Evolutionary conservation across 139 green algal species (phyloP).

Genomic region (Coelastrella sp.): DNA sequence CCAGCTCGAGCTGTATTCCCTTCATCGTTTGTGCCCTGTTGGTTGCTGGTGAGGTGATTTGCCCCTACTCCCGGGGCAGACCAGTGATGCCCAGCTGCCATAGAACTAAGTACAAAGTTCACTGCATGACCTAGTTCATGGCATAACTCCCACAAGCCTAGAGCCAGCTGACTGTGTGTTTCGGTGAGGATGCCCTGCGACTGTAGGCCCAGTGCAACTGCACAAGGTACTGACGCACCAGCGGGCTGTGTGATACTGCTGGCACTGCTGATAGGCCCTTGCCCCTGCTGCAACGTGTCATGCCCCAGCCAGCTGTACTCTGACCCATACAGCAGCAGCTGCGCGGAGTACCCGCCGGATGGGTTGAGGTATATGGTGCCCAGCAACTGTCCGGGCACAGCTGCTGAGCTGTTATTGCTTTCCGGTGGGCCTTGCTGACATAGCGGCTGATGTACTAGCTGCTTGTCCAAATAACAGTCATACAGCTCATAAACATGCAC

Average conservation of each 20-base stretch:
- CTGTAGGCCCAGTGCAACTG: slow-evolving; percentile 25
- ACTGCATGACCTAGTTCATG: slow-evolving; percentile 46
- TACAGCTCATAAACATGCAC: slow-evolving; percentile 24
- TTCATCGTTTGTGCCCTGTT: too few relatives aligned
- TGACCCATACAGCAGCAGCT: slow-evolving; percentile 22
- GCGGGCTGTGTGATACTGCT: neutral
- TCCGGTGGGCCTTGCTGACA: neutral
- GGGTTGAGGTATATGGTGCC: slow-evolving; percentile 22
- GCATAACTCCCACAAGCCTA: slow-evolving; percentile 40
- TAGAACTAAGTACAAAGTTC: slow-evolving; percentile 35
- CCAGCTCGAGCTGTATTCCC: neutral
- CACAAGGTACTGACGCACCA: neutral
- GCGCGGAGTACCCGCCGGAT: neutral
- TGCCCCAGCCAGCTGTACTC: neutral
- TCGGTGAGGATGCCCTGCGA: slow-evolving; percentile 7
- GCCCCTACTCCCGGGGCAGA: neutral
- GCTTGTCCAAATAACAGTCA: neutral
- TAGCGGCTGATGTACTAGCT: neutral
- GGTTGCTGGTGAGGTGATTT: neutral
- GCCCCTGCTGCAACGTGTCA: neutral
- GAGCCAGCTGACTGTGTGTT: neutral
- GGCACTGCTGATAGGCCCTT: neutral
- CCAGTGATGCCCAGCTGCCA: neutral
- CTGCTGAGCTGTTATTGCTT: neutral
- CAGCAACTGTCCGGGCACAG: neutral